phyloP scores from a whole-genome alignment of 164 flowering plant species.

The Protea cynaroides region DNA sequence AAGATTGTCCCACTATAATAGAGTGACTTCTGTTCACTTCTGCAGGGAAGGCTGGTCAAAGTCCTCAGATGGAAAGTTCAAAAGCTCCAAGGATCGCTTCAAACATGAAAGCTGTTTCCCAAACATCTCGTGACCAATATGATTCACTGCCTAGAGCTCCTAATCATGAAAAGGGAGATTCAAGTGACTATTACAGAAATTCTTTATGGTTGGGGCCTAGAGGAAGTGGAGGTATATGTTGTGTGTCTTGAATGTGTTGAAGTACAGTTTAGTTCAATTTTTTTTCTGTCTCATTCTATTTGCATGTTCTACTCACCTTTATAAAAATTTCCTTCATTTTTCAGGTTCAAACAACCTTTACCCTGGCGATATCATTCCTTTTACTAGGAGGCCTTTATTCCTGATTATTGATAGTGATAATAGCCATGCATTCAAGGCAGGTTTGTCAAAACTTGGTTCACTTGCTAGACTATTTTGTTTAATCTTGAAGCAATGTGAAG shows the following conservation, averaged over 20 bases:
- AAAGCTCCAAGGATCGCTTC: conserved; percentile 46
- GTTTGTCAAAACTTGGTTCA: conserved; percentile 77
- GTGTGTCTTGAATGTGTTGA: not conserved
- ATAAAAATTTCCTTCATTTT: conserved; percentile 8
- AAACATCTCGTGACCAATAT: conserved; percentile 24
- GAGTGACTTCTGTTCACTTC: not conserved
- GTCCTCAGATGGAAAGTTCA: conserved; percentile 38
- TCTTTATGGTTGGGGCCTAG: conserved; percentile 67
- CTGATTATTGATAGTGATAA: conserved; percentile 86
- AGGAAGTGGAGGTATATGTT: conserved; percentile 52
- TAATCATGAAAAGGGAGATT: conserved; percentile 28
- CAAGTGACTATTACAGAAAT: conserved; percentile 31
- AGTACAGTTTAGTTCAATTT: no score
- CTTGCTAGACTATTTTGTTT: conserved; percentile 4
- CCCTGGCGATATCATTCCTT: conserved; percentile 89
- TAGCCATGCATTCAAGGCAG: conserved; percentile 99
- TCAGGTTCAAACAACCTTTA: conserved; percentile 72
- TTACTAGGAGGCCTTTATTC: conserved; percentile 88
- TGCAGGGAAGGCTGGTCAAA: conserved; percentile 54
- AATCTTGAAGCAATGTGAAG: not conserved
- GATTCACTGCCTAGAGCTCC: conserved; percentile 24
- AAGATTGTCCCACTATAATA: not conserved
- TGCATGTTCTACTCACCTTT: not conserved
- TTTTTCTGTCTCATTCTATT: not conserved
- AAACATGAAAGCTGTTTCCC: conserved; percentile 30